Conservation (phyloP, 2,329 filamentous ascomycete genomes). For the Penicillium sp. region DNA sequence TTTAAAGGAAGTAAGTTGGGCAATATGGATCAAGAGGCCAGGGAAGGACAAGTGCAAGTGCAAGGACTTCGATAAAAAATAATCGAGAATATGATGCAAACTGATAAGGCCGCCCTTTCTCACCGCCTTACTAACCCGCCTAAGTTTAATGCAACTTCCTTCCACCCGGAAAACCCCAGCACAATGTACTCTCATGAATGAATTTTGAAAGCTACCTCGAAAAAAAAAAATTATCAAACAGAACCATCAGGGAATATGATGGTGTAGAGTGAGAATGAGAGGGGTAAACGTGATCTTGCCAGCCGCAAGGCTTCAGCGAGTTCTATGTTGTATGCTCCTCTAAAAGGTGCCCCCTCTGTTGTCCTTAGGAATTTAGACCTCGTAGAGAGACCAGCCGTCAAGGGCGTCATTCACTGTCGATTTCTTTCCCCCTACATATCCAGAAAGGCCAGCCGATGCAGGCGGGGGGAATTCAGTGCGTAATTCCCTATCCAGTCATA, state of each 20-base stretch:
- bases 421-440: conserved; percentile 18
- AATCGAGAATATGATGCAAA: conserved; percentile 13
- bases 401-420: conserved; percentile 35
- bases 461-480: conserved; percentile 55
- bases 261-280: conserved; percentile 8
- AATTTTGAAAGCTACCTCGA: conserved; percentile 9
- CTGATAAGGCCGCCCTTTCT: conserved; percentile 13
- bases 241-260: conserved; percentile 2
- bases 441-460: conserved; percentile 28
- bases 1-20: background rate
- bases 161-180: background rate
- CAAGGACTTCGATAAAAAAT: background rate
- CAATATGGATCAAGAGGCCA: background rate
- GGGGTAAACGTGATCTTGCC: conserved; percentile 7
- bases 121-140: background rate
- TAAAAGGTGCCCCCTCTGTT: background rate
- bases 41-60: background rate
- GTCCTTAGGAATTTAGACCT: conserved; percentile 42
- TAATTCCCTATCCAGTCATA: conserved; percentile 72
- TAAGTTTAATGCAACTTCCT: background rate
- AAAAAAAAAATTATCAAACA: conserved; percentile 12
- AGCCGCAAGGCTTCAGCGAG: background rate
- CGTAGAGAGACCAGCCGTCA: conserved; percentile 65
- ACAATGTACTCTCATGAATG: background rate
- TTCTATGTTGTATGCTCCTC: conserved; percentile 7